Conservation (phyloP, 164 flowering plant species). For the Umbilicus rupestris region DNA sequence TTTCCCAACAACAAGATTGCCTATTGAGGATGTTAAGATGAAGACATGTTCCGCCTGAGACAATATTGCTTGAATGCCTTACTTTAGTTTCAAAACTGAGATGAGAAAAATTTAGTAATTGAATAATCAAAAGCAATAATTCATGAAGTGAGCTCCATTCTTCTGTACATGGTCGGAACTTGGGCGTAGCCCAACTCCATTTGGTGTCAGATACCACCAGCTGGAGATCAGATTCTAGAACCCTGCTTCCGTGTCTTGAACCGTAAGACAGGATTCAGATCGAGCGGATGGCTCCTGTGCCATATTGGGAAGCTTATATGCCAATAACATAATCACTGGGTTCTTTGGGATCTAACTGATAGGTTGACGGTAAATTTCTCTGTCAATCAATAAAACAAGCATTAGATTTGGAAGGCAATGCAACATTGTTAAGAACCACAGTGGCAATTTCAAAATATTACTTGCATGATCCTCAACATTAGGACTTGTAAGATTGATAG, state of each 20-base stretch:
- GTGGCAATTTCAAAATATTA: neutral
- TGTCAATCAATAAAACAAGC: neutral
- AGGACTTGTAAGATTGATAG: constrained; percentile 58
- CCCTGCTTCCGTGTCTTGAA: neutral
- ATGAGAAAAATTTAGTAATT: too few species aligned
- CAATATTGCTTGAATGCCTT: too few species aligned
- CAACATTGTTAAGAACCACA: neutral
- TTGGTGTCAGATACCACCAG: neutral
- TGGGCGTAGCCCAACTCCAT: neutral
- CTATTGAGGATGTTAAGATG: constrained; percentile 10
- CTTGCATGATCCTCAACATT: constrained; percentile 67
- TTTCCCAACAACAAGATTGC: constrained; percentile 9
- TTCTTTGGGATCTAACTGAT: constrained; percentile 1
- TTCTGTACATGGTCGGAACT: neutral
- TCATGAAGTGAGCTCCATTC: neutral
- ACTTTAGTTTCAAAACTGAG: too few species aligned
- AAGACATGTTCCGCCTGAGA: constrained; percentile 4
- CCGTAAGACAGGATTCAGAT: neutral
- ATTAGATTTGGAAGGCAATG: neutral
- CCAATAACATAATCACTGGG: neutral
- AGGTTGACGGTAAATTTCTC: neutral
- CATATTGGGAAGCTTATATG: neutral
- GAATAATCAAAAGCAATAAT: too few species aligned
- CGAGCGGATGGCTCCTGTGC: neutral
- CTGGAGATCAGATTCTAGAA: neutral